Conservation (phyloP, 306 rosid species). For the Abrus precatorius region DNA sequence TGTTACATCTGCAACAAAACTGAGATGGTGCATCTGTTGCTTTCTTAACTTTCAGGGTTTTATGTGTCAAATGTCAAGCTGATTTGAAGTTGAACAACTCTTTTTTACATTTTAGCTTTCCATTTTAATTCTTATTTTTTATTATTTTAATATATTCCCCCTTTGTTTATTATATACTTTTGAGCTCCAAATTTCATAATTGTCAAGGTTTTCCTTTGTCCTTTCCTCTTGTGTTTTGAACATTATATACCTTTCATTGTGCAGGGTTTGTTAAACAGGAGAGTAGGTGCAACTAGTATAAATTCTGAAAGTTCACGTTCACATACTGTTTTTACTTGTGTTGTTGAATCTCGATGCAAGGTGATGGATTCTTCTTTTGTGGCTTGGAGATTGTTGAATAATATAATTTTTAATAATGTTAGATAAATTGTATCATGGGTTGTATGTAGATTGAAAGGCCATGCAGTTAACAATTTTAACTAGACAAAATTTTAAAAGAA, state of each 20-base stretch:
- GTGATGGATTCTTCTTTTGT: slow-evolving; percentile 53
- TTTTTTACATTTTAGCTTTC: slow-evolving; percentile 4
- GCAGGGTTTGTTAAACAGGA: slow-evolving; percentile 90
- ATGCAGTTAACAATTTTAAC: slow-evolving; percentile 5
- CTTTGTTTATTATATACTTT: background rate
- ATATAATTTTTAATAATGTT: background rate
- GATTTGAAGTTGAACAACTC: too few species aligned
- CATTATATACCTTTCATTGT: slow-evolving; percentile 37
- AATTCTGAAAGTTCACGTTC: slow-evolving; percentile 97
- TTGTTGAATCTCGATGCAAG: slow-evolving; percentile 88
- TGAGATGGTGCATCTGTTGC: background rate
- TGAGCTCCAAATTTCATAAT: background rate
- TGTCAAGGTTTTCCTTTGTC: background rate
- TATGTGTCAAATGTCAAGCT: background rate
- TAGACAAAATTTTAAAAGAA: slow-evolving; percentile 5
- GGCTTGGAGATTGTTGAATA: background rate
- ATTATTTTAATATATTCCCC: background rate
- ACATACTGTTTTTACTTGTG: slow-evolving; percentile 95
- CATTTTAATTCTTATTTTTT: background rate
- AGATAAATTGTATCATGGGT: slow-evolving; percentile 29
- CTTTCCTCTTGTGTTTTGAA: background rate
- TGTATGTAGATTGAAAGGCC: slow-evolving; percentile 18
- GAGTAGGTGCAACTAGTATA: slow-evolving; percentile 86
- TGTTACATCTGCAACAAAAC: background rate
- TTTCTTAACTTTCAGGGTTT: background rate